Evolutionary conservation across 2,329 filamentous ascomycete genomes (phyloP), one percentile per base, ranked within the genome.

Genomic region (Juglanconis juglandina): DNA sequence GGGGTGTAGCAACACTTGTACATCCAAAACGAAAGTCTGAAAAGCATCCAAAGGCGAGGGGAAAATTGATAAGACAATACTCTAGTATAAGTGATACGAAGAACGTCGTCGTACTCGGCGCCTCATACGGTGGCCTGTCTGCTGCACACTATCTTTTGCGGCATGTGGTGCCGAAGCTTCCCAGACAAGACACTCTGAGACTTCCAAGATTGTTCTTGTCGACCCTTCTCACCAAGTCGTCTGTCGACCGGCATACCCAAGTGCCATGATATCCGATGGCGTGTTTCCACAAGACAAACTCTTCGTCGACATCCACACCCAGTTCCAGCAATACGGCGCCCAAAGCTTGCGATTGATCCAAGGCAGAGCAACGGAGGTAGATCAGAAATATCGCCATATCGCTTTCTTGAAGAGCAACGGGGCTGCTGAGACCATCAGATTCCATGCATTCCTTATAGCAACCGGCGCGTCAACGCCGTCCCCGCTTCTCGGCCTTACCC

Each of bases 121-220:
- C 76, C 24, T 83, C 81, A 9, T 84, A 80, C 63, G 80, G 70
- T 10, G 82, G 82, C 32, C 58, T 83, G 4, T 79, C 77, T 5
- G 75, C 72, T 4, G 80, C 82, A 1, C 82, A 86, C 64, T 81
- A 82, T 64, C 71, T 83, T 34, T 77, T 83, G 34, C 79, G 79
- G 62, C 81, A 86, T 71, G 73, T 74, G 32, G 51, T 84, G 9
- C 79, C 82, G 0, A 63, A 71, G 56, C 64, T 76, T 0, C 70
- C 75, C 1, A 66, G 71, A n/a, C 69, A 71, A 32, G 55, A 66
- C 24, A 24, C 24, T 24, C 24, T 24, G 24, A 24, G 0, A 59
- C 67, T 0, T 80, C 79, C 64, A 71, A 76, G 42, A 66, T 82
- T 46, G 64, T 78, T 32, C 68, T 83, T 8, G 64, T 81, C 65